phyloP scores from a whole-genome alignment of 805 yeast genomes.

The Barnettozyma siamensis region DNA sequence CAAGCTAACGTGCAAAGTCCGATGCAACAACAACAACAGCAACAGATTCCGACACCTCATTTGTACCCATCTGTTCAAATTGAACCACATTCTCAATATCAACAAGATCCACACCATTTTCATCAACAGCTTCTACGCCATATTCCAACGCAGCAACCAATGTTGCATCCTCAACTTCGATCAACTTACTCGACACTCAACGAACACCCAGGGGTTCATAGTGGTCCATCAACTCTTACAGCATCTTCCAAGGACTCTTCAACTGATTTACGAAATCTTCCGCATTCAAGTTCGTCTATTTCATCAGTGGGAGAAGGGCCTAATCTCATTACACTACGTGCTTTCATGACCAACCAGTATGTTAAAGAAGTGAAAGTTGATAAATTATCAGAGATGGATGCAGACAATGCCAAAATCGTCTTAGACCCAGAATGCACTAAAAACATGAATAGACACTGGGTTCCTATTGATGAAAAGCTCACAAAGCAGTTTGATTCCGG shows the following conservation, averaged over 20 bases:
- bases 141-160: neutral
- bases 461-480: slow-evolving; percentile 5
- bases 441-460: slow-evolving; percentile 20
- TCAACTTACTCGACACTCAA: too few relatives aligned
- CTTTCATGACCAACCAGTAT: neutral
- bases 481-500: slow-evolving; percentile 12
- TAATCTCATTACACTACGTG: neutral
- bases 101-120: neutral
- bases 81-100: neutral
- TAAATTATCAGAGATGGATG: slow-evolving; percentile 14
- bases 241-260: neutral
- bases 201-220: too few relatives aligned
- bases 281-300: neutral
- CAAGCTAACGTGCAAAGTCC: neutral
- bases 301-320: neutral
- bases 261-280: neutral
- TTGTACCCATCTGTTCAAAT: neutral
- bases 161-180: too few relatives aligned
- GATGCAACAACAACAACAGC: slow-evolving; percentile 1
- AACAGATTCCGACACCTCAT: neutral
- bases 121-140: neutral
- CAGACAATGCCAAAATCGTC: slow-evolving; percentile 19
- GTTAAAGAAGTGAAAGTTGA: slow-evolving; percentile 14
- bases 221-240: too few relatives aligned
- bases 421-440: slow-evolving; percentile 22